A percentile compares a stretch with the other conserved stretches of the same genome.
Conservation (phyloP, 2,329 filamentous ascomycete species). For the Pseudogymnoascus sp. region DNA sequence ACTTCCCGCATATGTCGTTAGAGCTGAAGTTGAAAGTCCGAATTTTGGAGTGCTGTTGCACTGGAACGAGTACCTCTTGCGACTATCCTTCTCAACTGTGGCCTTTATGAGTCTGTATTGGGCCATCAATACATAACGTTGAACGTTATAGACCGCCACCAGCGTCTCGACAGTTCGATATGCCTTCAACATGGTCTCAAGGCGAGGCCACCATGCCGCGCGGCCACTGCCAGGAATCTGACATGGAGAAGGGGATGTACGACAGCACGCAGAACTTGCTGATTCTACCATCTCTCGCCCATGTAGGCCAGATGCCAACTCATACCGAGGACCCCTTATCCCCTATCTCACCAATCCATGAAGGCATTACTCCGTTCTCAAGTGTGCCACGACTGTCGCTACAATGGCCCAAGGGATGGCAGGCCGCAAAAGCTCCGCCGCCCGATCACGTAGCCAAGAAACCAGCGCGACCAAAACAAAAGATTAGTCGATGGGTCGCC, state of each 20-base stretch:
- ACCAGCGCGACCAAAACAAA: constrained; percentile 16
- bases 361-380: constrained; percentile 27
- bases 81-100: neutral
- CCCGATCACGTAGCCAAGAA: constrained; percentile 11
- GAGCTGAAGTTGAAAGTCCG: constrained; percentile 18
- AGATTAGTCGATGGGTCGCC: constrained; percentile 27
- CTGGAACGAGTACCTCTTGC: constrained; percentile 11
- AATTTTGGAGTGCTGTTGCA: constrained; percentile 14
- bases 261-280: constrained; percentile 22
- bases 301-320: constrained; percentile 17
- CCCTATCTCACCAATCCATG: constrained; percentile 26
- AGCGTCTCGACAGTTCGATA: constrained; percentile 12
- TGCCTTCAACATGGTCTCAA: constrained; percentile 20
- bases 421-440: neutral
- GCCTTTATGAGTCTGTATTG: neutral
- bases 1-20: constrained; percentile 15
- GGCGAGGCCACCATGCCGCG: constrained; percentile 11
- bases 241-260: constrained; percentile 31
- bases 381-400: constrained; percentile 23
- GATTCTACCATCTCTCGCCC: constrained; percentile 19
- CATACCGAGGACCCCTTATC: constrained; percentile 19
- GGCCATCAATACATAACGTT: neutral
- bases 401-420: constrained; percentile 17
- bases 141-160: constrained; percentile 2
- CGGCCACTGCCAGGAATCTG: constrained; percentile 18